Conservation (phyloP, 2,329 filamentous ascomycete species). For the Colletotrichum higginsianum region DNA sequence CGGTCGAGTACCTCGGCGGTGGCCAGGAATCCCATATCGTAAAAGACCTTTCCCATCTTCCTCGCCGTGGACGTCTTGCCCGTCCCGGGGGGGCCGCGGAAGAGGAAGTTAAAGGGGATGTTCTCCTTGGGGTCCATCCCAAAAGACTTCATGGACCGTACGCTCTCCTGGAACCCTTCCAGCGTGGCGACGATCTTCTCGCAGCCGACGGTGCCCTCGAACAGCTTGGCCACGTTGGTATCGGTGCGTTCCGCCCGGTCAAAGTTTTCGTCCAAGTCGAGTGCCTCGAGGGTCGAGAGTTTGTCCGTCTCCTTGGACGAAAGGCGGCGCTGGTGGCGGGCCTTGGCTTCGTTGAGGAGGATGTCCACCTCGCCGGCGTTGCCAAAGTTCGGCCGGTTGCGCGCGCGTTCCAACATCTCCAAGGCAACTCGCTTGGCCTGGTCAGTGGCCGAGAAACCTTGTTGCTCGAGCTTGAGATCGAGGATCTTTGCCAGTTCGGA, state of each 20-base stretch:
- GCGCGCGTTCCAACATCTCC: slow-evolving; percentile 72
- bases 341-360: slow-evolving; percentile 63
- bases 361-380: slow-evolving; percentile 84
- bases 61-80: slow-evolving; percentile 81
- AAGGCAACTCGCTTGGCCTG: slow-evolving; percentile 68
- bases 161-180: slow-evolving; percentile 67
- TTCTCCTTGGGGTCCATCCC: slow-evolving; percentile 69
- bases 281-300: slow-evolving; percentile 48
- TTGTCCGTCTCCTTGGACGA: slow-evolving; percentile 30
- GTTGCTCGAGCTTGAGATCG: slow-evolving; percentile 71
- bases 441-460: slow-evolving; percentile 67
- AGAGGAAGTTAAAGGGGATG: slow-evolving; percentile 79
- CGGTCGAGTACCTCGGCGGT: slow-evolving; percentile 73
- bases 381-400: slow-evolving; percentile 77
- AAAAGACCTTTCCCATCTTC: slow-evolving; percentile 81
- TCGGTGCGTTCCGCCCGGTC: slow-evolving; percentile 64
- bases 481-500: slow-evolving; percentile 72
- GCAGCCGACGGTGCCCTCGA: slow-evolving; percentile 71
- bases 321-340: slow-evolving; percentile 44
- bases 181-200: slow-evolving; percentile 69
- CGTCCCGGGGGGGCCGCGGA: slow-evolving; percentile 76
- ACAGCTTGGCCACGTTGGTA: slow-evolving; percentile 68
- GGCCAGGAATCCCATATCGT: slow-evolving; percentile 77
- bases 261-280: slow-evolving; percentile 73
- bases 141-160: slow-evolving; percentile 64